These are phyloP conservation scores for Phylloporus rhodoxanthus DNA, from an alignment of 768 basidiomycete genomes.

Conservation along the genomic window DNA sequence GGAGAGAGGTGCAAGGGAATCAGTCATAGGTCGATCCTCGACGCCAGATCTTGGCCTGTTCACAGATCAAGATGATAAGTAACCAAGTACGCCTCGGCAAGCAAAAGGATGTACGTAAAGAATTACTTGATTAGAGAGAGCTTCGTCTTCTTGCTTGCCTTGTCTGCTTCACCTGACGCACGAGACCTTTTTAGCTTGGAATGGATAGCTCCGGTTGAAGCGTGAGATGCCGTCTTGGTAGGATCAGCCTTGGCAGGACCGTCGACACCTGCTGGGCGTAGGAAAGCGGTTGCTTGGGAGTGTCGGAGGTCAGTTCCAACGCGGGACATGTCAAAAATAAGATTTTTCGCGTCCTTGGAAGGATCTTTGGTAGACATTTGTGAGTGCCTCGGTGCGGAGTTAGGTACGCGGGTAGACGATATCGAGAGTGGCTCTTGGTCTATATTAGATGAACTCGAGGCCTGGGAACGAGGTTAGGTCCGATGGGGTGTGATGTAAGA, in stretches of 20 bases:
- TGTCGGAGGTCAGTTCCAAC: slow-evolving; percentile 47
- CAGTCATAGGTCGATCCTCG: slow-evolving; percentile 24
- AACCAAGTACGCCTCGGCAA: slow-evolving; percentile 10
- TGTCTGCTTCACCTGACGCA: slow-evolving; percentile 12
- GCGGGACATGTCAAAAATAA: slow-evolving; percentile 42
- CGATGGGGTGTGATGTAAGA: slow-evolving; percentile 16
- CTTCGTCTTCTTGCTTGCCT: slow-evolving; percentile 24
- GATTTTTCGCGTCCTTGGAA: slow-evolving; percentile 38
- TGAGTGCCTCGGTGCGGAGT: too few relatives aligned
- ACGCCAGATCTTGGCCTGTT: slow-evolving; percentile 11
- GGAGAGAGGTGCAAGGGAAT: slow-evolving; percentile 4
- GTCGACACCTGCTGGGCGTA: slow-evolving; percentile 22
- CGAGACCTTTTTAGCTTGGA: slow-evolving; percentile 20
- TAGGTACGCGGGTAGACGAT: too few relatives aligned
- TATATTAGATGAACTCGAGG: slow-evolving; percentile 11
- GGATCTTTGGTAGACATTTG: slow-evolving; percentile 8
- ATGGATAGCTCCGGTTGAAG: not conserved
- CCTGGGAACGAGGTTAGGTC: slow-evolving; percentile 16
- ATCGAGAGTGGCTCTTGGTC: slow-evolving; percentile 21
- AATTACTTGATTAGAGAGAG: slow-evolving; percentile 22
- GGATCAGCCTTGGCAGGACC: slow-evolving; percentile 15
- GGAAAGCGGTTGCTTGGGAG: slow-evolving; percentile 14
- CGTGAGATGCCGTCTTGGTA: slow-evolving; percentile 1
- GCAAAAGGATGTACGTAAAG: slow-evolving; percentile 15
- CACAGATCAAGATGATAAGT: slow-evolving; percentile 12